These are phyloP conservation scores for Margaritispora aquatica DNA, from an alignment of 495 filamentous ascomycete species.

Conservation along the genomic window DNA sequence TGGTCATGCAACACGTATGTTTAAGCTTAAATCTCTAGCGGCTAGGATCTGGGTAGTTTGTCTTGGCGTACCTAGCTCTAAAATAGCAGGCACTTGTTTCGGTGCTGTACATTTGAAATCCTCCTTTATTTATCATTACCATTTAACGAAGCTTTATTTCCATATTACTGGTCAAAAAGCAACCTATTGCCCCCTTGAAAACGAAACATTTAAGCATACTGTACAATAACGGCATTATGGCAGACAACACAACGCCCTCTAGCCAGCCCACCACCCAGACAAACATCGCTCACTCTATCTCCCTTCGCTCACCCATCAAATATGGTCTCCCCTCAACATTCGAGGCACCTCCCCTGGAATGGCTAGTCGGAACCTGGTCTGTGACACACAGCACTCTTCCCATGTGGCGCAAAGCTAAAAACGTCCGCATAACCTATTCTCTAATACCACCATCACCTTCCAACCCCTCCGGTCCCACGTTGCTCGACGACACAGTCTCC, in stretches of 20 bases:
- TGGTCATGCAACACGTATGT: too few species aligned
- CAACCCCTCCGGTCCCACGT: slow-evolving; percentile 17
- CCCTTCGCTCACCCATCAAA: background rate
- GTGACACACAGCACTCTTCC: slow-evolving; percentile 71
- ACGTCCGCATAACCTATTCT: slow-evolving; percentile 68
- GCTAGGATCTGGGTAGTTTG: too few species aligned
- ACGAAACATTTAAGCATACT: too few species aligned
- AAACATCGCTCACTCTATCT: background rate
- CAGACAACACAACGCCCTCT: too few species aligned
- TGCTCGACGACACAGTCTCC: slow-evolving; percentile 61
- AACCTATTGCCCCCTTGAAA: too few species aligned
- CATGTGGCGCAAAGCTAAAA: slow-evolving; percentile 66
- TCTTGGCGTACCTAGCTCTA: too few species aligned
- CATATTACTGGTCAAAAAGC: too few species aligned
- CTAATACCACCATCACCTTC: background rate
- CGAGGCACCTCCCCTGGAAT: slow-evolving; percentile 22
- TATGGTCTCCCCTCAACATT: background rate
- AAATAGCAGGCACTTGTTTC: too few species aligned
- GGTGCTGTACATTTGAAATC: too few species aligned
- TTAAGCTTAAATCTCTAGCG: background rate
- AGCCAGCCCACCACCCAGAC: too few species aligned
- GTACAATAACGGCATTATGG: background rate
- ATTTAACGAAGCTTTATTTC: too few species aligned
- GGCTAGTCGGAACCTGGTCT: slow-evolving; percentile 63
- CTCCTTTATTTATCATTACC: too few species aligned